phyloP scores from a whole-genome alignment of 2,329 filamentous ascomycete species.

The Aspergillus brasiliensis region DNA sequence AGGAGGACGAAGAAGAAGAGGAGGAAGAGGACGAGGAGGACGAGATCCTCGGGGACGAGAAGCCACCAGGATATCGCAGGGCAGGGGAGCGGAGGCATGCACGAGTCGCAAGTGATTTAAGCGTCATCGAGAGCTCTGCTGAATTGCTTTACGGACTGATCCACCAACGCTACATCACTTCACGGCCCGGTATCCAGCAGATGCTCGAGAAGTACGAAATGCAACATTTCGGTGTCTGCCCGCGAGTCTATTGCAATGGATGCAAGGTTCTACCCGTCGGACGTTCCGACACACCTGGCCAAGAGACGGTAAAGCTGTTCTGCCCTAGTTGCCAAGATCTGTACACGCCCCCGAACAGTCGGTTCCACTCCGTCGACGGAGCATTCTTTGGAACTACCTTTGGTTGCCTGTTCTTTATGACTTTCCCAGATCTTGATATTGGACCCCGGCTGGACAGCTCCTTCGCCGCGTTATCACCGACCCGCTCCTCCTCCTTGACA shows the following conservation, averaged over 20 bases:
- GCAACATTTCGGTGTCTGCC: slow-evolving; percentile 92
- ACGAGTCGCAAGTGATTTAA: slow-evolving; percentile 87
- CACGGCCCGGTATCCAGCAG: slow-evolving; percentile 91
- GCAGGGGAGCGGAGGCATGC: slow-evolving; percentile 73
- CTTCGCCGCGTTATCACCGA: slow-evolving; percentile 29
- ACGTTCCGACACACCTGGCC: slow-evolving; percentile 88
- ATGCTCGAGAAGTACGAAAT: slow-evolving; percentile 99
- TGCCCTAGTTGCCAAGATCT: slow-evolving; percentile 96
- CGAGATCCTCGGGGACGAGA: slow-evolving; percentile 63
- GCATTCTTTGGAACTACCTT: slow-evolving; percentile 99
- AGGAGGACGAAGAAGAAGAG: slow-evolving; percentile 66
- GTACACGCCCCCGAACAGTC: slow-evolving; percentile 94
- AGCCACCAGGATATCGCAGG: slow-evolving; percentile 47
- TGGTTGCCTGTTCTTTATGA: slow-evolving; percentile 95
- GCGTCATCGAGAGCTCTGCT: slow-evolving; percentile 95
- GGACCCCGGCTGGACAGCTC: slow-evolving; percentile 63
- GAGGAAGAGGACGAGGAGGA: slow-evolving; percentile 71
- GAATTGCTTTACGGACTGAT: slow-evolving; percentile 98
- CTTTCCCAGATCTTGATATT: slow-evolving; percentile 93
- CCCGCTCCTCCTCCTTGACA: slow-evolving; percentile 31
- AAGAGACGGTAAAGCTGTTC: slow-evolving; percentile 98
- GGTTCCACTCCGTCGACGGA: slow-evolving; percentile 95
- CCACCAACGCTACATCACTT: slow-evolving; percentile 98
- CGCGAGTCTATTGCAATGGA: slow-evolving; percentile 88
- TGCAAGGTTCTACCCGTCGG: slow-evolving; percentile 91